phyloP scores from a whole-genome alignment of 345 rosid genomes.

The Limnanthes douglasii region DNA sequence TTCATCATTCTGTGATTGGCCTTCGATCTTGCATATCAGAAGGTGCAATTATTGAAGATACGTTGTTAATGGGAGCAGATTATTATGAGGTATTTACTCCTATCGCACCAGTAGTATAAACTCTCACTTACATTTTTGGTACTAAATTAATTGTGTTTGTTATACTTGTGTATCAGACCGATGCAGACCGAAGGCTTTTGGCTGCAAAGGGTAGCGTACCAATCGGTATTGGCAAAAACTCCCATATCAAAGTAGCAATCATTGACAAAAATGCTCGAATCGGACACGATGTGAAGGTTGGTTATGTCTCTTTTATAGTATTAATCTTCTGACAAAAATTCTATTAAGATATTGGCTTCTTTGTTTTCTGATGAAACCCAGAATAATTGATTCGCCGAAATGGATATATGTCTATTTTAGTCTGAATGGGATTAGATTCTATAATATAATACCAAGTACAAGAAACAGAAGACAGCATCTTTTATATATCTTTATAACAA shows the following conservation, averaged over 20 bases:
- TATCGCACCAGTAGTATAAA: conserved; percentile 1
- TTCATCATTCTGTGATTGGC: conserved; percentile 91
- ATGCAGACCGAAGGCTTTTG: conserved; percentile 70
- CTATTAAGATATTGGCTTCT: not conserved
- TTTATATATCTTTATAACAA: too few species aligned
- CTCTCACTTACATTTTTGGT: not conserved
- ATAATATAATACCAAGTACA: too few species aligned
- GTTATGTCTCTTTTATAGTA: not conserved
- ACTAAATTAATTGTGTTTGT: conserved; percentile 2
- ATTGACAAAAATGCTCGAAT: conserved; percentile 93
- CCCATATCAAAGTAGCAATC: conserved; percentile 86
- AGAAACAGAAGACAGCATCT: too few species aligned
- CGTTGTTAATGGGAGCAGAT: conserved; percentile 91
- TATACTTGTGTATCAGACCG: conserved; percentile 31
- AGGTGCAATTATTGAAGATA: conserved; percentile 90
- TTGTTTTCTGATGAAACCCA: too few species aligned
- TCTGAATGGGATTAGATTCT: too few species aligned
- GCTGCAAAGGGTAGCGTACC: conserved; percentile 90
- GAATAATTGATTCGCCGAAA: too few species aligned
- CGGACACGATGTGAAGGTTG: conserved; percentile 80
- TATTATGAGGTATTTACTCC: conserved; percentile 57
- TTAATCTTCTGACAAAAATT: not conserved
- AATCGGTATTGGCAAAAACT: conserved; percentile 73
- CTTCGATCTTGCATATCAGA: conserved; percentile 92
- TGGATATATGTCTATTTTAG: too few species aligned